Base-by-base conservation (phyloP, 805 yeast species). In the Candida parachauliodes region DNA sequence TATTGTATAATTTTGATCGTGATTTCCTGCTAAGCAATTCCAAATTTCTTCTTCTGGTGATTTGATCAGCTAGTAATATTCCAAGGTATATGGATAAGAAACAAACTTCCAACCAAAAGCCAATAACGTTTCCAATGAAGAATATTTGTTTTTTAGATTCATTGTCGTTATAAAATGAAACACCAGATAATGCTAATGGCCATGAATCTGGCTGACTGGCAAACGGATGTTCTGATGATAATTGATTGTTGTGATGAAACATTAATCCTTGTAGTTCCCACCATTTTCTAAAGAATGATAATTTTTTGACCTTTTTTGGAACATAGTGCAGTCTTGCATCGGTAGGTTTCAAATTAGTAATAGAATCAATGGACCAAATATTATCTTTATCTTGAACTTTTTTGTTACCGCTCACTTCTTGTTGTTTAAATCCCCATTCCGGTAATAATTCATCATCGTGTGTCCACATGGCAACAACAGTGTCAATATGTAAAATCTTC, bases 401-500 rank as follows among this genome's bases (percentile, higher is more conserved):
- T 60, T 93, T 93, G 69, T 85, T 87, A 56, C 98, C 98, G 57
- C 93, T 88, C 42, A 93, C 88, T 65, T 93, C 99, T 57, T 83
- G 88, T 58, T 93, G 98, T 37, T 68, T 65, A 57, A 79, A 85
- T 1, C 84, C 98, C 99, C 99, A 93, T 11, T 87, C 97, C 14
- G 99, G 98, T 42, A 93, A 76, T 29, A 77, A 57, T 41, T 75
- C 80, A 52, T 86, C 95, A 50, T 81, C 74, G 53, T 87, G 95
- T 4, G 96, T 83, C 94, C 96, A 89, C 77, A 93, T 75, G 14
- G 96, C 91, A 31, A 94, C 98, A 34, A 83, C 77, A 1, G 96
- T 86, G 39, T 83, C 88, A 17, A 79, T 82, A 57, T 93, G 98
- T 42, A 88, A 65, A 17, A 93, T 53, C 51, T 81, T 81, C 54